Conservation (phyloP, 2,329 filamentous ascomycete genomes). For the Claviceps capensis region DNA sequence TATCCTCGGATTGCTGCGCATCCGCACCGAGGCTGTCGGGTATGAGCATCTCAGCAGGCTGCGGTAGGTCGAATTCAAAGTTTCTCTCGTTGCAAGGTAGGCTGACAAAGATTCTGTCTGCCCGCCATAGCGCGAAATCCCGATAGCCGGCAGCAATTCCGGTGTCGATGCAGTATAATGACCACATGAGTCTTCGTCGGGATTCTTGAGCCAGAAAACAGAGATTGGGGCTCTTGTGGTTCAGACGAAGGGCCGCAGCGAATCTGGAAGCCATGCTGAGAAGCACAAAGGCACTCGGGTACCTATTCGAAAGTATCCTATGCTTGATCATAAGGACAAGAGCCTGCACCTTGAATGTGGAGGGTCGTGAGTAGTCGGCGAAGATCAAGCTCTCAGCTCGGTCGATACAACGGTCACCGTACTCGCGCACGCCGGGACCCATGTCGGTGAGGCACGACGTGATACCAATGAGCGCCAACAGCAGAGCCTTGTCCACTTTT, state of each 20-base stretch:
- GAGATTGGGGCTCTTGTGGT: conserved; percentile 27
- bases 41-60: conserved; percentile 38
- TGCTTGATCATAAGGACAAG: conserved; percentile 31
- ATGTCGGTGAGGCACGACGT: conserved; percentile 42
- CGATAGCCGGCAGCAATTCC: conserved; percentile 29
- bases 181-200: conserved; percentile 29
- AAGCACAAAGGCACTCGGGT: conserved; percentile 31
- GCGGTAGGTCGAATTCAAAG: conserved; percentile 43
- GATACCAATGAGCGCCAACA: conserved; percentile 41
- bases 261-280: conserved; percentile 28
- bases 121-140: conserved; percentile 30
- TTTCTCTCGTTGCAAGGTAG: conserved; percentile 30
- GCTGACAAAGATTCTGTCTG: conserved; percentile 27
- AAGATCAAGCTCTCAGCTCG: conserved; percentile 40
- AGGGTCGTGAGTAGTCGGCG: conserved; percentile 38
- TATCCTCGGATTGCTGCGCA: conserved; percentile 29
- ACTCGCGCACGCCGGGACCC: conserved; percentile 36
- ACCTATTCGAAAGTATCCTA: conserved; percentile 28
- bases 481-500: conserved; percentile 38
- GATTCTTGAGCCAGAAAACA: conserved; percentile 28
- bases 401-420: conserved; percentile 39
- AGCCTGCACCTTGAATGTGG: conserved; percentile 40
- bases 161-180: conserved; percentile 28
- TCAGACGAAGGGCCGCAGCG: conserved; percentile 28
- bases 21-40: conserved; percentile 30